Evolutionary conservation across 768 basidiomycete species (phyloP), one percentile per base, ranked within the genome.

Genomic region (Naganishia vishniacii): DNA sequence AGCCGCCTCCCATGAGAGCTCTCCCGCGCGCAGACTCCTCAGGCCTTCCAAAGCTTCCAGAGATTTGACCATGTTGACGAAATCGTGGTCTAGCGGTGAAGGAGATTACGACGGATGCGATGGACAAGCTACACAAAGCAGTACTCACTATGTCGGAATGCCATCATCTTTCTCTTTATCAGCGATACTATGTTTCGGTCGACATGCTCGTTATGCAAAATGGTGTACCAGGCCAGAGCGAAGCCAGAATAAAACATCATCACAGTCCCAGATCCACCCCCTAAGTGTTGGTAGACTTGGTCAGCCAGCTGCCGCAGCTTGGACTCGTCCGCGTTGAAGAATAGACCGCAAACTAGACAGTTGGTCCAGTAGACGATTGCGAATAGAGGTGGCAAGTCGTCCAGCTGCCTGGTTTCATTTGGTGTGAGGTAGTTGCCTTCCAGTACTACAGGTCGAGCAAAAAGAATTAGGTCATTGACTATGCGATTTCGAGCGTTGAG

Each of bases 311-410:
- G 23, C 13, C 32, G 53, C 8, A 56, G 37, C 23, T 23, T 29
- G 1, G 12, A 18, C 11, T 41, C 37, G 4, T 32, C 11, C 3
- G 53, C 53, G 23, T 40, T 15, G 37, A 23, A 56, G 13, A 56
- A 56, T 5, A 56, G 3, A 20, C 34, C 53, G 25, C 34, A 5
- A 2, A 34, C 53, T 34, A 56, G 13, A 23, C n/a, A n/a, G 16
- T 56, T 56, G 31, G 53, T 40, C 53, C 53, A 56, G 31, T 56
- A 56, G 20, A 56, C 23, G 34, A 56, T 56, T 18, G 53, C 53
- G 18, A 56, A 56, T 34, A 56, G 23, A 12, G 53, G 53, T 26
- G 53, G 53, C 20, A 56, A 37, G 15, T 56, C 23, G n/a, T 26
- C 31, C 2, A 56, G 20, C 2, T 56, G 11, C 9, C 3, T 23